These are phyloP conservation scores for Serendipita sp. DNA, from an alignment of 768 basidiomycete species.

Conservation along the genomic window DNA sequence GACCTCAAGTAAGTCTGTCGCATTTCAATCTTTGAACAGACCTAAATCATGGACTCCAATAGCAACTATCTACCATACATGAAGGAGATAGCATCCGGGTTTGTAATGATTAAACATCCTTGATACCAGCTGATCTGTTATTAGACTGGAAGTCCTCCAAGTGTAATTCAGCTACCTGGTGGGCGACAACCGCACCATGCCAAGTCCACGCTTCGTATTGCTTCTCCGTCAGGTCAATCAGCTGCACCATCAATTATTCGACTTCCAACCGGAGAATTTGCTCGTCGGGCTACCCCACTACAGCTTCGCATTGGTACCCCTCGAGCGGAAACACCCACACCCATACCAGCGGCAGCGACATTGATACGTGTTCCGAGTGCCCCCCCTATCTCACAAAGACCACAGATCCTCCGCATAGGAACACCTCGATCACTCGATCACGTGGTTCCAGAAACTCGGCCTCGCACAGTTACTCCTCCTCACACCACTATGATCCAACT, in stretches of 20 bases:
- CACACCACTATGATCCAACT: neutral
- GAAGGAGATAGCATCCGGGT: neutral
- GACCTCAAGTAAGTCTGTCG: neutral
- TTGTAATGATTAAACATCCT: neutral
- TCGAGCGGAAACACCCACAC: neutral
- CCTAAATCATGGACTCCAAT: neutral
- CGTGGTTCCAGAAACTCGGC: neutral
- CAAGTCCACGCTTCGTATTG: neutral
- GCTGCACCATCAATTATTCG: neutral
- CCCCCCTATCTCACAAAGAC: neutral
- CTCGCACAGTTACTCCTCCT: neutral
- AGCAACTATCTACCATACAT: neutral
- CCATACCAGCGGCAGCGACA: neutral
- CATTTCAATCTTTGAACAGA: neutral
- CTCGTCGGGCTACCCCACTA: constrained; percentile 1
- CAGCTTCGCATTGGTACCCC: neutral
- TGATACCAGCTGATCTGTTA: neutral
- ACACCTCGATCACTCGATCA: neutral
- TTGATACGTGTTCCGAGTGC: neutral
- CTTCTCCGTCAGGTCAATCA: neutral
- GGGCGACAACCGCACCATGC: neutral
- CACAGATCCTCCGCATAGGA: neutral
- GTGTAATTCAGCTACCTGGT: constrained; percentile 1
- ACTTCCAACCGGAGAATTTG: neutral
- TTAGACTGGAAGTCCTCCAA: neutral